Conservation (phyloP, 345 rosid genomes). For the Gossypium australe region DNA sequence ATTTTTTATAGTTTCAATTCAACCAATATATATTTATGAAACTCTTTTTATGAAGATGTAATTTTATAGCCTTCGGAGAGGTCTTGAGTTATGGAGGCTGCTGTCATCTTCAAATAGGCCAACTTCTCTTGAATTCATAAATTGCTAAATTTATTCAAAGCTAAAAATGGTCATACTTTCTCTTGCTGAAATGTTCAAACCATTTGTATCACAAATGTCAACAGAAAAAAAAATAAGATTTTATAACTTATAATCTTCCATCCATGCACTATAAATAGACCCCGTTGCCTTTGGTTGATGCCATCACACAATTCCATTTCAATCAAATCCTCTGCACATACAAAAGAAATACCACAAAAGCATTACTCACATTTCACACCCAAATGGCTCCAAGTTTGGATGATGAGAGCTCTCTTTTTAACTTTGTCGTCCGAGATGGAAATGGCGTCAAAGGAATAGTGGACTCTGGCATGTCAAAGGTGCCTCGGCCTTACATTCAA, state of each 20-base stretch:
- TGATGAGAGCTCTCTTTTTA: not conserved
- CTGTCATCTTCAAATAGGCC: not conserved
- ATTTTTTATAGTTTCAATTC: too few species aligned
- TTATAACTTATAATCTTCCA: not conserved
- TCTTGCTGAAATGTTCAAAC: not conserved
- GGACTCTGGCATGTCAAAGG: constrained; percentile 4
- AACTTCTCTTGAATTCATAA: not conserved
- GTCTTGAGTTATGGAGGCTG: too few species aligned
- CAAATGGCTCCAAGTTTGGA: constrained; percentile 11
- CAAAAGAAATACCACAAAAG: not conserved
- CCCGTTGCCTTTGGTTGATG: not conserved
- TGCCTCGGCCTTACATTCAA: not conserved
- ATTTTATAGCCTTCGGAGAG: too few species aligned
- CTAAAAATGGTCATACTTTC: not conserved
- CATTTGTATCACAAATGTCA: not conserved
- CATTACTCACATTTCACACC: not conserved
- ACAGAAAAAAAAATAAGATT: not conserved
- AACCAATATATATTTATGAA: too few species aligned
- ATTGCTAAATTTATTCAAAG: not conserved
- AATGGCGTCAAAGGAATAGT: constrained; percentile 8
- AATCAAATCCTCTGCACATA: not conserved
- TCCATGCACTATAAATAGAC: not conserved
- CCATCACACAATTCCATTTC: not conserved
- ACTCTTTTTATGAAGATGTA: too few species aligned
- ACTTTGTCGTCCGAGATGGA: constrained; percentile 4